Evolutionary conservation across 1,139 yeast genomes (phyloP), one percentile per base, ranked within the genome.

Genomic region (Hyphopichia pseudoburtonii): DNA sequence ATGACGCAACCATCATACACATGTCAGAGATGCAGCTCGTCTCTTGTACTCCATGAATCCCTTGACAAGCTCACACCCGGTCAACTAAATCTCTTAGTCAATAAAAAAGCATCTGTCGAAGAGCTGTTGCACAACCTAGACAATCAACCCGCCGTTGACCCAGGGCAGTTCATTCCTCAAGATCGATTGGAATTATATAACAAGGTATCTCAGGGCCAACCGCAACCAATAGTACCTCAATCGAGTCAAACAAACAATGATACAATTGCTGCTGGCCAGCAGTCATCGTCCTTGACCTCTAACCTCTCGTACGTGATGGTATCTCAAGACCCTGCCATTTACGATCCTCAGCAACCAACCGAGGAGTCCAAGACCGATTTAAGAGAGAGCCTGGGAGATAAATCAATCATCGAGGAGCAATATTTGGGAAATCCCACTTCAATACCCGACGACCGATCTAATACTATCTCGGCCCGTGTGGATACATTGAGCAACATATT

Each of bases 401-500:
- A 43, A n/a, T 52, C 42, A 5, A 36, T 35, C 15, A 32, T 30
- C 3, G 36, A 36, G 19, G 43, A 29, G 8, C 14, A 31, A 7
- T 24, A 23, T 16, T 17, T 18, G 5, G 21, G 17, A 15, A 24
- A 27, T 11, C 6, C 14, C 9, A 9, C 6, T 6, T 19, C 22
- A 9, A 6, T 7, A n/a, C 4, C 4, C 8, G 36, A 37, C 7
- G 37, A 28, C 6, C 21, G 22, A 26, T 15, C 12, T 28, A 30
- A 43, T 32, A 45, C 54, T 46, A 65, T 53, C 22, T 64, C 59
- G 60, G 76, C 12, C 16, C 40, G 64, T 22, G 58, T 87, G 23
- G 80, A 81, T 15, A 75, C 75, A n/a, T 69, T 89, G 7, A 81
- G 79, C 49, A 82, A 81, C 46, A 73, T 86, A 2, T 70, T 70